Percentiles rank a stretch among this genome's conserved stretches.
phyloP scores from a whole-genome alignment of 345 rosid genomes.

The Erodium maritimum region DNA sequence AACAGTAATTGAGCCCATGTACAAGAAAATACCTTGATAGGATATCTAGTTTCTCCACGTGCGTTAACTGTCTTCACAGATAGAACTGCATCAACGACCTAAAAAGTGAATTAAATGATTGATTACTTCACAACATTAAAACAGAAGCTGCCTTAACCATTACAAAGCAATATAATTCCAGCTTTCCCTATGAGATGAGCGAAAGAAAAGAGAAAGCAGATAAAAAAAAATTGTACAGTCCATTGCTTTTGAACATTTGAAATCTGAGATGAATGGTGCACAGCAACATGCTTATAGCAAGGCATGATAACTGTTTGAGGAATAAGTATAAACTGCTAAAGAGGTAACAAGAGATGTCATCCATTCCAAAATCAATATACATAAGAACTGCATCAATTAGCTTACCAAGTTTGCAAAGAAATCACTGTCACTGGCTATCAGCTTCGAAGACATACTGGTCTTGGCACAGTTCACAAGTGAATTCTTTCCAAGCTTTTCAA shows the following conservation, averaged over 20 bases:
- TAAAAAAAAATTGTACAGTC: too few relatives aligned
- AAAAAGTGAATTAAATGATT: constrained; percentile 5
- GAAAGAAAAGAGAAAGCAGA: too few relatives aligned
- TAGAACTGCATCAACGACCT: constrained; percentile 86
- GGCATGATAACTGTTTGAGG: too few relatives aligned
- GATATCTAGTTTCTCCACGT: constrained; percentile 80
- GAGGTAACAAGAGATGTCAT: neutral
- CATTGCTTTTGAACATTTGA: too few relatives aligned
- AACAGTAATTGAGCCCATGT: neutral
- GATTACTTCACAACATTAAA: neutral
- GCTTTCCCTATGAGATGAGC: too few relatives aligned
- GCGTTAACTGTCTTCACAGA: constrained; percentile 80
- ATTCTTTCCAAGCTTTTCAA: constrained; percentile 90
- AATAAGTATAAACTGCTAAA: too few relatives aligned
- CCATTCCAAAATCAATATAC: neutral
- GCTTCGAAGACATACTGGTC: constrained; percentile 96
- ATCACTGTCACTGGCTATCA: constrained; percentile 84
- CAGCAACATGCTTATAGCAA: too few relatives aligned
- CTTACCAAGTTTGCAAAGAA: constrained; percentile 87
- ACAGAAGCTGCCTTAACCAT: neutral
- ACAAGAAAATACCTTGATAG: constrained; percentile 56
- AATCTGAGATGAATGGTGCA: too few relatives aligned
- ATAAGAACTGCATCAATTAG: neutral
- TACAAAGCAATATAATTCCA: neutral
- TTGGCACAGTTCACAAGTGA: constrained; percentile 88